Conservation (phyloP, 129 eudicot genomes). For the Gnaphalium uliginosum region DNA sequence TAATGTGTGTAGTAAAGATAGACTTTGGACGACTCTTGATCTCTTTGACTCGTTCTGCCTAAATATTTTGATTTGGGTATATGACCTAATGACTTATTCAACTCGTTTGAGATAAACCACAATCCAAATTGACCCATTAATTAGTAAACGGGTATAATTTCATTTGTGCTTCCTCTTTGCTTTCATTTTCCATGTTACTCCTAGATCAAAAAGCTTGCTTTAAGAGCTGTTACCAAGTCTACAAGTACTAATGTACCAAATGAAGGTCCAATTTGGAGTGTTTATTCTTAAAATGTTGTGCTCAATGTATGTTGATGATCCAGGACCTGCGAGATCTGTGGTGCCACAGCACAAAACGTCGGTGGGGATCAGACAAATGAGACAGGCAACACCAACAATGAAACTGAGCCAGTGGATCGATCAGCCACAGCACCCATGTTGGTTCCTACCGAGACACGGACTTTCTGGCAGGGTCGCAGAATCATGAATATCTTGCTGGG, state of each 20-base stretch:
- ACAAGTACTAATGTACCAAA: neutral
- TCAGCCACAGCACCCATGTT: slow-evolving; percentile 21
- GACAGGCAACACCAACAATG: slow-evolving; percentile 25
- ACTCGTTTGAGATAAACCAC: neutral
- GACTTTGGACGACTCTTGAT: neutral
- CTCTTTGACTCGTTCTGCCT: neutral
- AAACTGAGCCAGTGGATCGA: slow-evolving; percentile 30
- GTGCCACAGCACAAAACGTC: slow-evolving; percentile 54
- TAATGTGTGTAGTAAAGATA: neutral
- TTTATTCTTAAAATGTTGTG: slow-evolving; percentile 4
- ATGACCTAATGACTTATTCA: neutral
- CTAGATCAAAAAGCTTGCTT: neutral
- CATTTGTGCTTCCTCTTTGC: neutral
- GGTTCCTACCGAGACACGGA: slow-evolving; percentile 42
- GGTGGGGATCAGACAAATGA: slow-evolving; percentile 49
- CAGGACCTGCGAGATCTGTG: slow-evolving; percentile 76
- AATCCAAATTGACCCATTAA: neutral
- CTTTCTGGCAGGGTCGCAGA: slow-evolving; percentile 58
- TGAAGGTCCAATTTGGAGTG: neutral
- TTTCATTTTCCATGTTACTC: neutral
- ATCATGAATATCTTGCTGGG: slow-evolving; percentile 66
- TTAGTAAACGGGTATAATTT: neutral
- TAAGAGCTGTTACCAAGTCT: neutral
- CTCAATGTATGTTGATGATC: slow-evolving; percentile 10
- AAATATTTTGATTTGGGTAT: neutral